Conservation (phyloP, 176 grass and related monocot genomes). For the Avena insularis region DNA sequence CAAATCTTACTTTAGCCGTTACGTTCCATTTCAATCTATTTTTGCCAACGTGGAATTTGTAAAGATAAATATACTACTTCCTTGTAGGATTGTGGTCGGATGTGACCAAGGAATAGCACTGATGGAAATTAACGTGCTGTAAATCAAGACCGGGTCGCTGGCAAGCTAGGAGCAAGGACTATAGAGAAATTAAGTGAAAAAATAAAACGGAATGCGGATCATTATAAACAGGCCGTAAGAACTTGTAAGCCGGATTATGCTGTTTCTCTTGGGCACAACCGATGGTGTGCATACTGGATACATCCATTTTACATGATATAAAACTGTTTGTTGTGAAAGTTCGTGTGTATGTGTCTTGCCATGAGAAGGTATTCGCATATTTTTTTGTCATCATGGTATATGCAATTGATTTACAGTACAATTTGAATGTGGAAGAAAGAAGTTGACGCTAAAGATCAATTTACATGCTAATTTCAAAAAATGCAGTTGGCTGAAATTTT, state of each 20-base stretch:
- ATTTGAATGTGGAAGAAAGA: too few species aligned
- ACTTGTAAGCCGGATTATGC: background rate
- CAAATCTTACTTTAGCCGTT: too few species aligned
- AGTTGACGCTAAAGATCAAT: too few species aligned
- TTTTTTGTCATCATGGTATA: too few species aligned
- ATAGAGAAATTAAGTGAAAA: background rate
- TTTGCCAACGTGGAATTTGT: background rate
- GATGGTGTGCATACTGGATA: background rate
- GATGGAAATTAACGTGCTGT: background rate
- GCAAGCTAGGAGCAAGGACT: background rate
- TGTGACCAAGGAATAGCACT: background rate
- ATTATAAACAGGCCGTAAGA: background rate
- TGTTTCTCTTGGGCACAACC: background rate
- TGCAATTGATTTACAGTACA: too few species aligned
- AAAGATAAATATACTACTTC: too few species aligned
- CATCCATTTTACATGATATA: background rate
- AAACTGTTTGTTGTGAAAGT: too few species aligned
- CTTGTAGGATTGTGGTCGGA: constrained; percentile 1
- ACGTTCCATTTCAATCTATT: background rate
- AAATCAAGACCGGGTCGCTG: background rate
- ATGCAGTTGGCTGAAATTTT: too few species aligned
- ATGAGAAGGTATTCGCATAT: too few species aligned
- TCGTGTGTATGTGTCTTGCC: too few species aligned
- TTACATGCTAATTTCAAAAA: too few species aligned
- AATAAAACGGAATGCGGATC: background rate